phyloP scores from a whole-genome alignment of 2,329 filamentous ascomycete species.

The Microthyrium microscopicum region DNA sequence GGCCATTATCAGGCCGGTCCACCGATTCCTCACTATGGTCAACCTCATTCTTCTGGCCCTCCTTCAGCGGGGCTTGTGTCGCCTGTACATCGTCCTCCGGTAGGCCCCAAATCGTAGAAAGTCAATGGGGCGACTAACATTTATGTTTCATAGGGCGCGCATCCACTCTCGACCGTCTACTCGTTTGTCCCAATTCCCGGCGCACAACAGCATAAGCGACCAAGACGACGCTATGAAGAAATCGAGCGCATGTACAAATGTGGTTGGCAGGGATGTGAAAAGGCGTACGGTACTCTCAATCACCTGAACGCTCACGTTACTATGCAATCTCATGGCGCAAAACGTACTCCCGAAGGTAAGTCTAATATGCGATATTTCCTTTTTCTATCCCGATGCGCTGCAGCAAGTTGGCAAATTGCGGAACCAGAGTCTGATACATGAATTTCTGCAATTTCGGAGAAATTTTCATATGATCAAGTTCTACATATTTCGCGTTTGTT shows the following conservation, averaged over 20 bases:
- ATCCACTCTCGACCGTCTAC: constrained; percentile 62
- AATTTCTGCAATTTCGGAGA: no score
- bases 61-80: constrained; percentile 40
- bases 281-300: constrained; percentile 94
- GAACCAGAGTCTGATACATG: no score
- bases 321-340: constrained; percentile 92
- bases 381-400: no score
- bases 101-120: constrained; percentile 28
- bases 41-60: constrained; percentile 40
- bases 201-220: constrained; percentile 91
- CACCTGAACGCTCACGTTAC: constrained; percentile 96
- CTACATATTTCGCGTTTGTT: no score
- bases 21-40: constrained; percentile 26
- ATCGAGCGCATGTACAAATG: constrained; percentile 99
- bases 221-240: constrained; percentile 84
- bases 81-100: constrained; percentile 44
- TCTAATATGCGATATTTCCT: no score
- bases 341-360: constrained; percentile 94
- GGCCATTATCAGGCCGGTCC: constrained; percentile 35
- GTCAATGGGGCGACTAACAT: constrained; percentile 7
- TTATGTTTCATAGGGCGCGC: constrained; percentile 25
- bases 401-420: no score
- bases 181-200: constrained; percentile 96
- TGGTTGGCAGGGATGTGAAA: constrained; percentile 95
- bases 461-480: no score